Evolutionary conservation across 805 yeast species (phyloP).

Genomic region (Wickerhamiella siamensis): DNA sequence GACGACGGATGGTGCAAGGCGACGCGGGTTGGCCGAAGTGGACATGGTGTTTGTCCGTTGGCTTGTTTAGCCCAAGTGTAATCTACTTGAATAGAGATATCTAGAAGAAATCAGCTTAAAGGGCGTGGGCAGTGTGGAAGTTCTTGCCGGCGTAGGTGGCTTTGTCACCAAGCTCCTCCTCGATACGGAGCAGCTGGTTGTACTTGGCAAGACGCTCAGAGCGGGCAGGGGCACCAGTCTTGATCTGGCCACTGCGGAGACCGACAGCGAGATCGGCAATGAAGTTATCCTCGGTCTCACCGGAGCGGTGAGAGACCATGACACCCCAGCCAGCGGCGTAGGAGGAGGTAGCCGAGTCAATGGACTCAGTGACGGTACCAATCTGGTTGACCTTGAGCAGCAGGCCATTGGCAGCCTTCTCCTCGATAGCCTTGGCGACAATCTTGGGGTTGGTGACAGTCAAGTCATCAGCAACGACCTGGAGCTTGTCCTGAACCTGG

Average conservation of each 20-base stretch:
- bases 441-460: conserved; percentile 96
- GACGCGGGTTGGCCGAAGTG: conserved; percentile 4
- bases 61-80: conserved; percentile 6
- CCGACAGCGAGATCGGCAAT: conserved; percentile 97
- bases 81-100: background rate
- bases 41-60: conserved; percentile 15
- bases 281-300: conserved; percentile 98
- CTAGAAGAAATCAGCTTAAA: conserved; percentile 15
- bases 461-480: conserved; percentile 95
- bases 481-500: conserved; percentile 38
- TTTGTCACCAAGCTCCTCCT: conserved; percentile 96
- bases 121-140: conserved; percentile 47
- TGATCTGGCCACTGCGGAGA: conserved; percentile 95
- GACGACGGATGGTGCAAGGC: conserved; percentile 95
- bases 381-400: conserved; percentile 98
- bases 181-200: conserved; percentile 96
- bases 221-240: conserved; percentile 99
- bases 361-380: conserved; percentile 91
- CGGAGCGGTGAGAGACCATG: conserved; percentile 99
- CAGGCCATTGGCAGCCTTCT: conserved; percentile 89
- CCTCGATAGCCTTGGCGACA: conserved; percentile 89
- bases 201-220: conserved; percentile 98
- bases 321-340: conserved; percentile 98
- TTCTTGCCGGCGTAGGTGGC: conserved; percentile 88
- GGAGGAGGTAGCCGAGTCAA: conserved; percentile 91